Conservation (phyloP, 805 yeast species). For the Wickerhamiella siamensis region DNA sequence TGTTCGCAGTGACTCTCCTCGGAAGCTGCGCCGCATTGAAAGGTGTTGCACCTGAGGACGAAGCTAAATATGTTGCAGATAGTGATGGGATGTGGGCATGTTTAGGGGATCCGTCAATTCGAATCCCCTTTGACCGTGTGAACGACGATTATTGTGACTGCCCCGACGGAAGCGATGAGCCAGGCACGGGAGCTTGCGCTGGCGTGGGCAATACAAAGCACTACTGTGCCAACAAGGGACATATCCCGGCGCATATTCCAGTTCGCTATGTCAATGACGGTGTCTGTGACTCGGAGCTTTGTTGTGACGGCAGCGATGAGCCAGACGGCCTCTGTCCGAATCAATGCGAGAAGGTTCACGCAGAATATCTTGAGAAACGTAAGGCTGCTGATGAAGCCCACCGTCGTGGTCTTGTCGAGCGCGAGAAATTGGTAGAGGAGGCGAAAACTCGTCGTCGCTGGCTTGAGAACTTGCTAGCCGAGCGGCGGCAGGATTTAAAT, state of each 20-base stretch:
- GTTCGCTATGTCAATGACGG: conserved; percentile 71
- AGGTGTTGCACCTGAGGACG: conserved; percentile 17
- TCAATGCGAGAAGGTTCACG: conserved; percentile 38
- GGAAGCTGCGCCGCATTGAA: not conserved
- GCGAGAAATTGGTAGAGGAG: conserved; percentile 22
- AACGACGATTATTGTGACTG: conserved; percentile 92
- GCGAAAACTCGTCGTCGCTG: conserved; percentile 15
- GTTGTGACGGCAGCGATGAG: conserved; percentile 96
- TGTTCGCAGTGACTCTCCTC: not conserved
- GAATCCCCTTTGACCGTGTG: conserved; percentile 43
- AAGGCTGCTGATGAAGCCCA: conserved; percentile 15
- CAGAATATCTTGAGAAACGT: conserved; percentile 24
- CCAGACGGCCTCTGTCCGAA: conserved; percentile 36
- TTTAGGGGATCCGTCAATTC: conserved; percentile 49
- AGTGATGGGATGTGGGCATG: conserved; percentile 51
- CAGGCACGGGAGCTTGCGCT: conserved; percentile 80
- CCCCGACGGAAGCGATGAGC: conserved; percentile 96
- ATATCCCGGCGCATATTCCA: conserved; percentile 45
- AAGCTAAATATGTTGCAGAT: conserved; percentile 35
- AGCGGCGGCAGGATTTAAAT: conserved; percentile 9
- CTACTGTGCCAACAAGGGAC: conserved; percentile 69
- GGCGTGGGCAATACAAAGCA: conserved; percentile 27
- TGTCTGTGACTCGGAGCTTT: conserved; percentile 70
- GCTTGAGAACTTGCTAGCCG: conserved; percentile 3
- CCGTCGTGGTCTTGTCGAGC: conserved; percentile 26